Percentiles rank a stretch among this genome's conserved stretches.
These are phyloP conservation scores for Lachnellula arida DNA, from an alignment of 2,329 filamentous ascomycete species.

Conservation along the genomic window DNA sequence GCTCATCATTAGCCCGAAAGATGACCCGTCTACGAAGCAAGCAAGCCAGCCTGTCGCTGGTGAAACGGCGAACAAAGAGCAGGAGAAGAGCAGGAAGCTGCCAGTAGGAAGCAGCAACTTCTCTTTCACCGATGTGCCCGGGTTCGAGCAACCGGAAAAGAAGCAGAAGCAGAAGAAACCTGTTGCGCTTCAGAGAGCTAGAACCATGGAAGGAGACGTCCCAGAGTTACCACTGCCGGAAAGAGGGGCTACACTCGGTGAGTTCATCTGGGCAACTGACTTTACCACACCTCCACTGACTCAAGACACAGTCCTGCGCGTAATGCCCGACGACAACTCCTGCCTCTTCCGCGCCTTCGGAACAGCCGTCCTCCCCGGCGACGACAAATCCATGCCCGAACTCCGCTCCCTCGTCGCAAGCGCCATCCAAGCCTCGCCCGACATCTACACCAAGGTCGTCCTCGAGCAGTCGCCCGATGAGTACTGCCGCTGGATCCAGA, in stretches of 20 bases:
- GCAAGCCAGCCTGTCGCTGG: not conserved
- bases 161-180: constrained; percentile 12
- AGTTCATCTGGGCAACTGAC: constrained; percentile 32
- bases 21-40: constrained; percentile 6
- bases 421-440: constrained; percentile 68
- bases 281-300: constrained; percentile 18
- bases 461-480: constrained; percentile 65
- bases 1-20: constrained; percentile 48
- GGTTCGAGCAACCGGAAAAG: not conserved
- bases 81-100: constrained; percentile 2
- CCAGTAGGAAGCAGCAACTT: not conserved
- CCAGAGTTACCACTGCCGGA: constrained; percentile 40
- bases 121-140: constrained; percentile 13
- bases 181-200: constrained; percentile 23
- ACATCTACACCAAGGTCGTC: constrained; percentile 70
- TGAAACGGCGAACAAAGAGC: constrained; percentile 3
- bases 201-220: constrained; percentile 29
- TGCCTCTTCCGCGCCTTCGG: constrained; percentile 91
- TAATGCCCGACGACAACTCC: constrained; percentile 96
- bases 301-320: constrained; percentile 60
- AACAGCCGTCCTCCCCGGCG: constrained; percentile 62
- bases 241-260: constrained; percentile 49
- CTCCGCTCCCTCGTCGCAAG: constrained; percentile 74
- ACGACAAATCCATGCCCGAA: constrained; percentile 63
- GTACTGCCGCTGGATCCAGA: constrained; percentile 79